These are phyloP conservation scores for Ensete glaucum DNA, from an alignment of 176 grass and related monocot species.

Conservation along the genomic window DNA sequence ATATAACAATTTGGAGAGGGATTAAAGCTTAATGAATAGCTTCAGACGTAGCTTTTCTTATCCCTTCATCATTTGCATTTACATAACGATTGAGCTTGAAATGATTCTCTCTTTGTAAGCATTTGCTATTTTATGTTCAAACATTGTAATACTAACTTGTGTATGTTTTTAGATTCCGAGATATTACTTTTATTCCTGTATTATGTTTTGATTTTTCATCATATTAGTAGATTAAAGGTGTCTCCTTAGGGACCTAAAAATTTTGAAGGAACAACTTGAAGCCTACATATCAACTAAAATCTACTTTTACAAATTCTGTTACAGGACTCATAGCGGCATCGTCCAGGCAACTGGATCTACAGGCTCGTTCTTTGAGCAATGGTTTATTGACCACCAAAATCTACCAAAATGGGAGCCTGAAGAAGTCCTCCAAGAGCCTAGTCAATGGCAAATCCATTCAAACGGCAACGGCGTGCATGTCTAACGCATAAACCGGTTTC, in stretches of 20 bases:
- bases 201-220: too few species aligned
- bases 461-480: constrained; percentile 64
- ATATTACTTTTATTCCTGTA: too few species aligned
- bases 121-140: too few species aligned
- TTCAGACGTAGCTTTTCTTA: too few species aligned
- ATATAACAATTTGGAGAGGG: too few species aligned
- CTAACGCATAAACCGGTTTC: constrained; percentile 9
- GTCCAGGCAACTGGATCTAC: constrained; percentile 54
- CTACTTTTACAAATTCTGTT: background rate
- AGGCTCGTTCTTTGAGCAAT: constrained; percentile 15
- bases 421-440: constrained; percentile 45
- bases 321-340: constrained; percentile 72
- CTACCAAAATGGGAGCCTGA: constrained; percentile 44
- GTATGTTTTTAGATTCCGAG: too few species aligned
- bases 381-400: constrained; percentile 15
- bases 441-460: constrained; percentile 51
- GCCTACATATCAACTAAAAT: constrained; percentile 15
- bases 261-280: background rate
- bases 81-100: too few species aligned
- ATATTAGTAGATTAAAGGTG: too few species aligned
- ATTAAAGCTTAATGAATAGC: too few species aligned
- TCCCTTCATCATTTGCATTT: too few species aligned
- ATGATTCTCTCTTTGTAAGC: too few species aligned
- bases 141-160: too few species aligned
- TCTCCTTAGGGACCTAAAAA: background rate